Conservation (phyloP, 106 monocot species). For the Dendrobium chrysotoxum region DNA sequence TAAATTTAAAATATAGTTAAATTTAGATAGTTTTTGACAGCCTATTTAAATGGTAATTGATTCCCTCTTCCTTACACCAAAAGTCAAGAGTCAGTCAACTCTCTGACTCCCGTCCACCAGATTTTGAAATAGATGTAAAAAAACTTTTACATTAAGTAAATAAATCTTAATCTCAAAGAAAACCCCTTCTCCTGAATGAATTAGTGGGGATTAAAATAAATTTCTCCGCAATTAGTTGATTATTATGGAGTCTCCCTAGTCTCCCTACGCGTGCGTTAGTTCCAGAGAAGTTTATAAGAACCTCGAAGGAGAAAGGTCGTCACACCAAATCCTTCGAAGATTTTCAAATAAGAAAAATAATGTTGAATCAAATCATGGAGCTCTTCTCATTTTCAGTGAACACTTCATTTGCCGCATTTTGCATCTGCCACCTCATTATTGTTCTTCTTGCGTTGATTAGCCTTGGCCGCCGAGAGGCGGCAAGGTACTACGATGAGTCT, state of each 20-base stretch:
- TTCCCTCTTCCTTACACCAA: no score
- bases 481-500: no score
- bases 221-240: neutral
- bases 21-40: no score
- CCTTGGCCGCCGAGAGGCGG: no score
- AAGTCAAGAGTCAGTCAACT: no score
- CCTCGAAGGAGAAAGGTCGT: neutral
- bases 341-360: no score
- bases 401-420: neutral
- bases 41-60: no score
- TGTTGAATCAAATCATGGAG: neutral
- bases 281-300: neutral
- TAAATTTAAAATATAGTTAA: no score
- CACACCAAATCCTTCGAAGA: neutral
- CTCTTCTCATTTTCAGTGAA: neutral
- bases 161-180: neutral
- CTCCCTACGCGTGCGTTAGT: neutral
- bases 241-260: neutral
- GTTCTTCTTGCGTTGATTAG: neutral
- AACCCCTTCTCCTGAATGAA: neutral
- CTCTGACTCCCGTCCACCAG: no score
- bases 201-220: neutral
- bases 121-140: no score
- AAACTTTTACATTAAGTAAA: no score
- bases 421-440: neutral